phyloP scores from a whole-genome alignment of 257 asterid genomes.

The Osmanthus fragrans region DNA sequence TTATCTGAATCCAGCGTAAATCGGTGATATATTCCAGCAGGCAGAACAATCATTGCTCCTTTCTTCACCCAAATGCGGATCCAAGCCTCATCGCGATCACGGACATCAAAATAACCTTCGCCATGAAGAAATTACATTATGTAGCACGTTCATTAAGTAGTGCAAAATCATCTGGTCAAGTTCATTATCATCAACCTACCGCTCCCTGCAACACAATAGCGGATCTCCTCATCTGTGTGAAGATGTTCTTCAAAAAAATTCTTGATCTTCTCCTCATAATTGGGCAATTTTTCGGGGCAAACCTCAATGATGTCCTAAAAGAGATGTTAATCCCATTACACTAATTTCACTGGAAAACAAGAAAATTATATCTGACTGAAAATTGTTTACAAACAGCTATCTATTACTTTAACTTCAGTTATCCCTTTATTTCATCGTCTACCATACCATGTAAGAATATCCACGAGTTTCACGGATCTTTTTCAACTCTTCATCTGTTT shows the following conservation, averaged over 20 bases:
- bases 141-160: not conserved
- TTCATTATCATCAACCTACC: constrained; percentile 46
- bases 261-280: constrained; percentile 84
- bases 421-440: not conserved
- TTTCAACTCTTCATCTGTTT: constrained; percentile 84
- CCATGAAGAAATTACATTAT: not conserved
- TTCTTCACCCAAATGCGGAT: constrained; percentile 88
- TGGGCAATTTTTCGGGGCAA: constrained; percentile 84
- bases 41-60: constrained; percentile 87
- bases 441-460: constrained; percentile 73
- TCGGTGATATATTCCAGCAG: constrained; percentile 96
- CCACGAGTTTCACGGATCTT: constrained; percentile 87
- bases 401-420: not conserved
- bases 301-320: constrained; percentile 85
- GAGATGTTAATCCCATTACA: not conserved
- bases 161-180: constrained; percentile 4
- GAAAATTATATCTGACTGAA: not conserved
- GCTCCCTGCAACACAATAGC: constrained; percentile 90
- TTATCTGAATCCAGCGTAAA: constrained; percentile 77
- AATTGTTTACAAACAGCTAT: not conserved
- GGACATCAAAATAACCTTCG: constrained; percentile 91
- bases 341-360: not conserved
- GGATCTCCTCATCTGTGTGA: constrained; percentile 96
- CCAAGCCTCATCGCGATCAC: constrained; percentile 75
- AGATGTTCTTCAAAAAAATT: constrained; percentile 84